Conservation (phyloP, 2,329 filamentous ascomycete species). For the Aspergillus versicolor region DNA sequence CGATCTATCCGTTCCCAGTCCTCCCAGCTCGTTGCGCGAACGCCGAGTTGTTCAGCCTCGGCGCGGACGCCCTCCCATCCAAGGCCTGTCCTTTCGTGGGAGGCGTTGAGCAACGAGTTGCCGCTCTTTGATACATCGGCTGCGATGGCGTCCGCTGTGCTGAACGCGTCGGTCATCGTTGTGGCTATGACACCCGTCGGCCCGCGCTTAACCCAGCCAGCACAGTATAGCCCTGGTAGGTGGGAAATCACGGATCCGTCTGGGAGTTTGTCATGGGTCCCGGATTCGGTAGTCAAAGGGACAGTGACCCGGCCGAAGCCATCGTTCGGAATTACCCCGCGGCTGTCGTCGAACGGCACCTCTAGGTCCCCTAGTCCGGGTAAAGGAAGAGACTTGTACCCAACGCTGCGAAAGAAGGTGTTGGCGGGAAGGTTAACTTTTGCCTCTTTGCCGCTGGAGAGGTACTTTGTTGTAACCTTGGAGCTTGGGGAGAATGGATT, state of each 20-base stretch:
- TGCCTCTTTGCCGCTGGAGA: slow-evolving; percentile 49
- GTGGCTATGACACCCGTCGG: slow-evolving; percentile 94
- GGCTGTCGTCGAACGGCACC: slow-evolving; percentile 72
- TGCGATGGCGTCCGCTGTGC: slow-evolving; percentile 78
- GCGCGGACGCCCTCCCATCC: slow-evolving; percentile 77
- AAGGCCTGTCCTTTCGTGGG: slow-evolving; percentile 40
- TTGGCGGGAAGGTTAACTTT: slow-evolving; percentile 60
- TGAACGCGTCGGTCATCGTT: slow-evolving; percentile 93
- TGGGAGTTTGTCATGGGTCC: slow-evolving; percentile 24
- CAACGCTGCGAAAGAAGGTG: slow-evolving; percentile 88
- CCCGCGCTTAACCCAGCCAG: slow-evolving; percentile 94
- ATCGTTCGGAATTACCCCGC: slow-evolving; percentile 81
- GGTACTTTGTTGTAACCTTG: slow-evolving; percentile 46
- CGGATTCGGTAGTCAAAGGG: slow-evolving; percentile 24
- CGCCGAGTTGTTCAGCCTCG: slow-evolving; percentile 56
- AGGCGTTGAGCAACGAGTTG: slow-evolving; percentile 48
- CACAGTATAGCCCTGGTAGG: slow-evolving; percentile 79
- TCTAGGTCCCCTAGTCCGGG: slow-evolving; percentile 70
- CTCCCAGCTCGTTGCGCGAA: slow-evolving; percentile 71
- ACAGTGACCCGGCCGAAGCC: slow-evolving; percentile 68
- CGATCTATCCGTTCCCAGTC: slow-evolving; percentile 85
- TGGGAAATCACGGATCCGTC: slow-evolving; percentile 46
- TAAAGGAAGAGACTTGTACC: slow-evolving; percentile 80
- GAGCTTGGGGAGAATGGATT: slow-evolving; percentile 53
- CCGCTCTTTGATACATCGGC: slow-evolving; percentile 63